These are phyloP conservation scores for Pseudopyrenochaeta lycopersici DNA, from an alignment of 2,329 filamentous ascomycete genomes.

Conservation along the genomic window DNA sequence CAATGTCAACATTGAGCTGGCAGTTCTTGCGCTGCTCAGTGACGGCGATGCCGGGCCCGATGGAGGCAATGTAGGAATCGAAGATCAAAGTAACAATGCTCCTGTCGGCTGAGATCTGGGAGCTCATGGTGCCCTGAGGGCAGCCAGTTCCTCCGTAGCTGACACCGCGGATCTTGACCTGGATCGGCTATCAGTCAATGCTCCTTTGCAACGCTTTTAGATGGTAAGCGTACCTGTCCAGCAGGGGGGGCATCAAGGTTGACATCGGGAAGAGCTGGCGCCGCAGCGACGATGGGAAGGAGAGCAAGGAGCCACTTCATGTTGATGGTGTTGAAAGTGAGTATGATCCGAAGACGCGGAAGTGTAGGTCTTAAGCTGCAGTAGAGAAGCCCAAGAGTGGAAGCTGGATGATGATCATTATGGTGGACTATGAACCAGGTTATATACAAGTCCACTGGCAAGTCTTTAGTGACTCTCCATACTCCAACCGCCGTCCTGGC, in stretches of 20 bases:
- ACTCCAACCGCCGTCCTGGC: slow-evolving; percentile 15
- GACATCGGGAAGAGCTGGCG: slow-evolving; percentile 26
- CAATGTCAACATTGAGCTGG: slow-evolving; percentile 62
- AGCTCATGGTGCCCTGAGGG: slow-evolving; percentile 55
- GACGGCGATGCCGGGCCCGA: slow-evolving; percentile 55
- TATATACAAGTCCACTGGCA: slow-evolving; percentile 43
- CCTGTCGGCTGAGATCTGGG: slow-evolving; percentile 54
- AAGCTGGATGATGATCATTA: slow-evolving; percentile 44
- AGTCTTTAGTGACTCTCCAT: slow-evolving; percentile 11
- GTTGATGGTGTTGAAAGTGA: slow-evolving; percentile 30
- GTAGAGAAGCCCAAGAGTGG: slow-evolving; percentile 29
- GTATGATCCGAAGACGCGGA: slow-evolving; percentile 20
- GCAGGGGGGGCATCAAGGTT: slow-evolving; percentile 38
- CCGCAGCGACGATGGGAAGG: slow-evolving; percentile 43
- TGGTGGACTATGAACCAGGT: slow-evolving; percentile 32
- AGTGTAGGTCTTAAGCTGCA: slow-evolving; percentile 23
- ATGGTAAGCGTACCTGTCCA: slow-evolving; percentile 32
- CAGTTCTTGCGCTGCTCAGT: slow-evolving; percentile 62
- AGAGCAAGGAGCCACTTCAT: slow-evolving; percentile 52
- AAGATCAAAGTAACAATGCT: slow-evolving; percentile 63
- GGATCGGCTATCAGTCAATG: slow-evolving; percentile 21
- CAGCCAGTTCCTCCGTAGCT: slow-evolving; percentile 60
- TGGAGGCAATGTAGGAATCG: slow-evolving; percentile 60
- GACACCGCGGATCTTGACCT: slow-evolving; percentile 55
- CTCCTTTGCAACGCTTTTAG: background rate